phyloP scores from a whole-genome alignment of 768 basidiomycete genomes.

The Boletus reticulatus region DNA sequence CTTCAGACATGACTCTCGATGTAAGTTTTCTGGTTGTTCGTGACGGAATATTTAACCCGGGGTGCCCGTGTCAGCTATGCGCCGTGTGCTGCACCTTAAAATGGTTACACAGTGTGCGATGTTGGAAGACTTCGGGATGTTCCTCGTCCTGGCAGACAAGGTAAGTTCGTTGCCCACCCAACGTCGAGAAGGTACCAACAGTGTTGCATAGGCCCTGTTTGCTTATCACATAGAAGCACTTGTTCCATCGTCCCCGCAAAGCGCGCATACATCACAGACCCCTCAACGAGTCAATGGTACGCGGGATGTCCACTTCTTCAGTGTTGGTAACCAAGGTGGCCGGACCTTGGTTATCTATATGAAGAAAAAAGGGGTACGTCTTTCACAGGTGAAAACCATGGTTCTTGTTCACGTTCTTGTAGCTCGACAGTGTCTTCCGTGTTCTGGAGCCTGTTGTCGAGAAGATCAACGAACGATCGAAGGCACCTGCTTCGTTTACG shows the following conservation, averaged over 20 bases:
- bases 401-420: not conserved
- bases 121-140: conserved; percentile 94
- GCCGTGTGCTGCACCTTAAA: conserved; percentile 90
- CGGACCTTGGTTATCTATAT: conserved; percentile 92
- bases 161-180: conserved; percentile 31
- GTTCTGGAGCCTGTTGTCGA: conserved; percentile 96
- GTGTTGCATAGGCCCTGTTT: conserved; percentile 62
- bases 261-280: conserved; percentile 64
- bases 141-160: conserved; percentile 94
- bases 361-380: conserved; percentile 83
- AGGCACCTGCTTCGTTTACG: conserved; percentile 66
- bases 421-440: conserved; percentile 91
- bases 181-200: not conserved
- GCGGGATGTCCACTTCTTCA: conserved; percentile 95
- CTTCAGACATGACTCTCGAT: conserved; percentile 82
- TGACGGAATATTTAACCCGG: conserved; percentile 3
- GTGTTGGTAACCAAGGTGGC: conserved; percentile 82
- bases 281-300: conserved; percentile 90
- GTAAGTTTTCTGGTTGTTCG: conserved; percentile 36
- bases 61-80: conserved; percentile 58
- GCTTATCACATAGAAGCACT: conserved; percentile 96
- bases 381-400: conserved; percentile 4
- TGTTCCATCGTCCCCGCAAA: conserved; percentile 80
- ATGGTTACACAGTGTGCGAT: conserved; percentile 95
- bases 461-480: conserved; percentile 77